Evolutionary conservation across 192 early-diverging fungal species (phyloP).

Genomic region (Coemansia sp.): DNA sequence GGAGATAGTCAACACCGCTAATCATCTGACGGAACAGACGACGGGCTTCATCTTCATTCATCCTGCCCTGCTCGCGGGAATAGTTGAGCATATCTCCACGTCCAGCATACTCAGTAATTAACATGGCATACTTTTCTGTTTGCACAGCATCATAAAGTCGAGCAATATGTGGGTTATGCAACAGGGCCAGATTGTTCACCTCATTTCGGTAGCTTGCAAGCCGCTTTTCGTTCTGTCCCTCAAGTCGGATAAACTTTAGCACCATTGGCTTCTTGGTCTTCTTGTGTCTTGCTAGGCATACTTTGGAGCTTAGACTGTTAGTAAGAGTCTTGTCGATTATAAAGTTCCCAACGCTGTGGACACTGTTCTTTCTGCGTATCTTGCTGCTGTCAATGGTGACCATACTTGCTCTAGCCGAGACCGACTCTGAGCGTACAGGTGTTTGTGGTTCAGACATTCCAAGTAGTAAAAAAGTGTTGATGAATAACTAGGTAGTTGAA

Average conservation of each 20-base stretch:
- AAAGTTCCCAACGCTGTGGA: background rate
- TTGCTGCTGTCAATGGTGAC: background rate
- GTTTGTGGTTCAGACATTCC: slow-evolving; percentile 7
- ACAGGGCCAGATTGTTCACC: slow-evolving; percentile 1
- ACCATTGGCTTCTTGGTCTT: slow-evolving; percentile 3
- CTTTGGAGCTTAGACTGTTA: background rate
- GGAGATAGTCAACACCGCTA: slow-evolving; percentile 5
- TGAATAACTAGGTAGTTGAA: background rate
- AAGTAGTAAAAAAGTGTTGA: too few species aligned
- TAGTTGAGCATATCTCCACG: background rate
- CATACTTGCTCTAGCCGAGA: background rate
- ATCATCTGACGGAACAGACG: slow-evolving; percentile 5
- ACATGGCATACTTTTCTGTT: background rate
- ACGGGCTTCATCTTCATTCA: slow-evolving; percentile 4
- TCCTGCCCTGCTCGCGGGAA: background rate
- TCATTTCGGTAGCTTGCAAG: background rate
- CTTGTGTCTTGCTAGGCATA: slow-evolving; percentile 8
- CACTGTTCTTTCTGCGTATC: background rate
- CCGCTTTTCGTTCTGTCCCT: slow-evolving; percentile 3
- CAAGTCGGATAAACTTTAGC: slow-evolving; percentile 4
- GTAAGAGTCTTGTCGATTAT: slow-evolving; percentile 8
- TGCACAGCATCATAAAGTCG: background rate
- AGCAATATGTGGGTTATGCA: slow-evolving; percentile 6
- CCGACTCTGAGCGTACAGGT: background rate
- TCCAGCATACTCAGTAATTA: background rate